Evolutionary conservation across 306 rosid species (phyloP), one percentile per base, ranked within the genome.

Genomic region (Gastrolobium bilobum): DNA sequence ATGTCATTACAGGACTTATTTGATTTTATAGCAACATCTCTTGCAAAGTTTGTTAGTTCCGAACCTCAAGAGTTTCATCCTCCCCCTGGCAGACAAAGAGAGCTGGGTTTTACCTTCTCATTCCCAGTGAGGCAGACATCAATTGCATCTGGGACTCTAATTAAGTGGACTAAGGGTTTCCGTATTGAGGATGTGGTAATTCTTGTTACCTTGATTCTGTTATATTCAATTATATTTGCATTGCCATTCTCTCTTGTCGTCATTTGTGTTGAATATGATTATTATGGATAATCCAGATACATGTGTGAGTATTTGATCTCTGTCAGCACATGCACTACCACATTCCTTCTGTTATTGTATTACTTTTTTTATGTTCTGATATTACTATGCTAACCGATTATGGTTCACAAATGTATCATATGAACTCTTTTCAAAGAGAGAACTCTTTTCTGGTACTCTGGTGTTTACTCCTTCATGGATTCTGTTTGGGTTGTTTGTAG

Each of bases 151-250:
- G 99, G 99, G 66, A 89, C 86, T 70, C 91, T 96, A 75, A 88
- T 96, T 68, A 96, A 87, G 85, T 96, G 99, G 99, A 91, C 98
- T 43, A 96, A 96, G 75, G 99, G 99, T 68, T 96, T 96, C 92
- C 83, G 52, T 75, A 90, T 96, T 31, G 92, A 90, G 66, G 97
- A 90, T 52, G 75, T 87, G 71, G 99, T 86, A 70, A 86, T 68
- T 85, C 66, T 72, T 38, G 30, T 85, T 43, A 30, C 85, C 71
- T 84, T 59, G 72, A 50, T 72, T 75, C 44, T 67, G 34, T 54
- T 68, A 13, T 60, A 61, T 65, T 82, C 63, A 64, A 47, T 70
- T 71, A 46, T 62, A 37, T 71, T 76, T 64, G 53, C 50, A 43
- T 10, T 46, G 2, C 4, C 54, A 42, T 59, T 67, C 11, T 70